Evolutionary conservation across 78 protist genomes (phyloP).

Genomic region (Speleostelium caveatum): DNA sequence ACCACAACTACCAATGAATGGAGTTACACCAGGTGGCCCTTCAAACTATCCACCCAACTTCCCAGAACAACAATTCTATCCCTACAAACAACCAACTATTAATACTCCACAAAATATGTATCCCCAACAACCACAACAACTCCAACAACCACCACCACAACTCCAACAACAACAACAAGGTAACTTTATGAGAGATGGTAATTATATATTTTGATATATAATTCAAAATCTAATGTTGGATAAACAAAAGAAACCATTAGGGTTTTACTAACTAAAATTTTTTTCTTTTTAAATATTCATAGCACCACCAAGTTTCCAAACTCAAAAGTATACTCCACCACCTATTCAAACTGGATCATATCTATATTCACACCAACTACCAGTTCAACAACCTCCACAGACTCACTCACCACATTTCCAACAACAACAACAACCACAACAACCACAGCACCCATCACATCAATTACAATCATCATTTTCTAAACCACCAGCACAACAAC

Average conservation of each 20-base stretch:
- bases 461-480: no score
- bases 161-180: slow-evolving; percentile 3
- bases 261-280: neutral
- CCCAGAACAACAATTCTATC: neutral
- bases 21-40: neutral
- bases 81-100: neutral
- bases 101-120: neutral
- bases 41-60: neutral
- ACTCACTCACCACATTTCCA: neutral
- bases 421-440: neutral
- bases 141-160: slow-evolving; percentile 15
- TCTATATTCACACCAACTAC: no score
- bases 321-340: neutral
- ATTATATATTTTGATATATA: no score
- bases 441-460: slow-evolving; percentile 2
- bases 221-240: no score
- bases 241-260: neutral
- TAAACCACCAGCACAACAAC: slow-evolving; percentile 10
- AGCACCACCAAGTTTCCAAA: slow-evolving; percentile 42
- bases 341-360: no score
- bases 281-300: neutral
- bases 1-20: slow-evolving; percentile 5
- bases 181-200: slow-evolving; percentile 28
- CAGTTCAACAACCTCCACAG: slow-evolving; percentile 13
- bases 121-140: neutral